Percentiles rank a stretch among this genome's conserved stretches.
phyloP scores from a whole-genome alignment of 1,139 yeast genomes.

The Yamadazyma siamensis region DNA sequence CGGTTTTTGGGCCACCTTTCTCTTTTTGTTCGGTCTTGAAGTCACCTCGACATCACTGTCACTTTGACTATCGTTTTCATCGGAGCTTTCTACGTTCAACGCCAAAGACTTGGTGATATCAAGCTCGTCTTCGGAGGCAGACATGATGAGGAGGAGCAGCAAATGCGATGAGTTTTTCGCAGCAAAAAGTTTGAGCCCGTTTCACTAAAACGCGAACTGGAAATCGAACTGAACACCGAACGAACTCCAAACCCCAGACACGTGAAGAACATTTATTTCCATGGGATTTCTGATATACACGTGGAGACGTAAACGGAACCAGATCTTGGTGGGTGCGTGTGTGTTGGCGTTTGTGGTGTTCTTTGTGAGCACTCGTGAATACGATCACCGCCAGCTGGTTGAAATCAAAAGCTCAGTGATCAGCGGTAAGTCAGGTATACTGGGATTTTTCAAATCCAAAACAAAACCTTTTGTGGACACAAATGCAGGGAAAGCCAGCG shows the following conservation, averaged over 20 bases:
- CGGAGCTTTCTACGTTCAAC: constrained; percentile 35
- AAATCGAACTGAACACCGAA: constrained; percentile 1
- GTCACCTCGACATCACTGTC: constrained; percentile 26
- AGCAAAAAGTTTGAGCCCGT: too few species aligned
- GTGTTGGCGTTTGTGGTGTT: too few species aligned
- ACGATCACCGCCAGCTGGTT: too few species aligned
- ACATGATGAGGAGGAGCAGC: too few species aligned
- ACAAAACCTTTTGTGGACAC: constrained; percentile 16
- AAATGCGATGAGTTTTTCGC: constrained; percentile 7
- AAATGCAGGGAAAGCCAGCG: constrained; percentile 13
- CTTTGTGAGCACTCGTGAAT: too few species aligned
- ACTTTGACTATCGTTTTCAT: constrained; percentile 19
- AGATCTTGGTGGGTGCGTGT: too few species aligned
- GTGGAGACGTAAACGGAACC: too few species aligned
- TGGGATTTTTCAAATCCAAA: constrained; percentile 2
- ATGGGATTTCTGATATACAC: too few species aligned
- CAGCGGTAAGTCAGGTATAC: constrained; percentile 3
- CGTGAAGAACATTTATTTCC: too few species aligned
- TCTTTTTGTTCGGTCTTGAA: background rate
- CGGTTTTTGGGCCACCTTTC: constrained; percentile 7
- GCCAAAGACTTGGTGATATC: constrained; percentile 71
- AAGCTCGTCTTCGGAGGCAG: constrained; percentile 56
- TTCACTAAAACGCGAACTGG: background rate
- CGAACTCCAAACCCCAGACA: too few species aligned
- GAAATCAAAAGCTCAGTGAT: constrained; percentile 8